A percentile compares a stretch with the other conserved stretches of the same genome.
These are phyloP conservation scores for Neonectria faginata DNA, from an alignment of 2,329 filamentous ascomycete genomes.

Conservation along the genomic window DNA sequence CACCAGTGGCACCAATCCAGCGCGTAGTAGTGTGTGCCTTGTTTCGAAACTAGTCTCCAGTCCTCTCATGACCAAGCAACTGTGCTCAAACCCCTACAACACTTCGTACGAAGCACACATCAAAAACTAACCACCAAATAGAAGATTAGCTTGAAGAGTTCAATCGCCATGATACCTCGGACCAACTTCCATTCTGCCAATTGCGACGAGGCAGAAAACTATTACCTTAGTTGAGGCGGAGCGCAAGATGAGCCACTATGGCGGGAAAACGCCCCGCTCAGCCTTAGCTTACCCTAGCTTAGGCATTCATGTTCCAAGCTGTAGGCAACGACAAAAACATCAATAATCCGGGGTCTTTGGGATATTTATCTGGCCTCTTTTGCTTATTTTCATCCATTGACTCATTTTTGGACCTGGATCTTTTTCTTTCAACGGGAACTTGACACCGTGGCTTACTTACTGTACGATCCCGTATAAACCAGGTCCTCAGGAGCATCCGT, in stretches of 20 bases:
- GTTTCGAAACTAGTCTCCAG: neutral
- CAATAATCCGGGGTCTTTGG: neutral
- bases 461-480: neutral
- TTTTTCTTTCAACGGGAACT: too few species aligned
- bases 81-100: too few species aligned
- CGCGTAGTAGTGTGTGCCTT: neutral
- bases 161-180: neutral
- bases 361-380: neutral
- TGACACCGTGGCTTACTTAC: neutral
- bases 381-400: neutral
- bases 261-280: neutral
- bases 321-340: conserved; percentile 17
- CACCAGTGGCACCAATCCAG: too few species aligned
- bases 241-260: neutral
- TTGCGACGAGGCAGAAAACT: neutral
- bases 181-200: neutral
- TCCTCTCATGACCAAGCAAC: too few species aligned
- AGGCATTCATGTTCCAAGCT: conserved; percentile 1
- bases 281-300: conserved; percentile 8
- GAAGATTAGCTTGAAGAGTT: neutral
- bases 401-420: neutral
- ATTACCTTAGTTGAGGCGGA: conserved; percentile 1
- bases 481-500: neutral
- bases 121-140: neutral
- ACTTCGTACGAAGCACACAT: neutral